phyloP scores from a whole-genome alignment of 345 rosid species.

The Raphanus raphanistrum region DNA sequence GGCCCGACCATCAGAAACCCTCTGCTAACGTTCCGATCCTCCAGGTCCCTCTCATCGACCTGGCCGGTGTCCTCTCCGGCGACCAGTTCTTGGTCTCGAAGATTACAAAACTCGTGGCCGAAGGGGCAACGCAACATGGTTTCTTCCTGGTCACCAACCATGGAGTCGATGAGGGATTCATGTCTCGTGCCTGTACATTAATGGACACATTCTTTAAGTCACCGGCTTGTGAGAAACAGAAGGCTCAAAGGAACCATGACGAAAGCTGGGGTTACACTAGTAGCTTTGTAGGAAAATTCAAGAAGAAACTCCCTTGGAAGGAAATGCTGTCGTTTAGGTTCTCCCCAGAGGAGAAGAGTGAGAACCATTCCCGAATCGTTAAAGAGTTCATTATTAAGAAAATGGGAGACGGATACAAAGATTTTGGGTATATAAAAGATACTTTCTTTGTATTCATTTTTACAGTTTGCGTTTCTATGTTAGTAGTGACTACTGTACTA shows the following conservation, averaged over 20 bases:
- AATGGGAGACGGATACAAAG: background rate
- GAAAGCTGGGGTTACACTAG: slow-evolving; percentile 20
- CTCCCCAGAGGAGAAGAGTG: slow-evolving; percentile 2
- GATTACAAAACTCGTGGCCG: slow-evolving; percentile 1
- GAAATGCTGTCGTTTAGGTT: background rate
- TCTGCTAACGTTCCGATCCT: slow-evolving; percentile 6
- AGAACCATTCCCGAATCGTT: slow-evolving; percentile 1
- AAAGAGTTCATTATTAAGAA: background rate
- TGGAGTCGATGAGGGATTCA: slow-evolving; percentile 12
- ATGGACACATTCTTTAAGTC: slow-evolving; percentile 5
- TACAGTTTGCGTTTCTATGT: background rate
- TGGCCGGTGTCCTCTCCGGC: background rate
- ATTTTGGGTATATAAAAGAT: background rate
- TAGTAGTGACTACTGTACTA: background rate
- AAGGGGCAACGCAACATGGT: slow-evolving; percentile 5
- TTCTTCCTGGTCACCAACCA: slow-evolving; percentile 18
- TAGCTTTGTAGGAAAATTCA: background rate
- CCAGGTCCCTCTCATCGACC: slow-evolving; percentile 8
- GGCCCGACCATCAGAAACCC: slow-evolving; percentile 8
- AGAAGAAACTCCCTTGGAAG: slow-evolving; percentile 6
- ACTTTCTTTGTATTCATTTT: background rate
- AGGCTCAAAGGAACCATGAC: background rate
- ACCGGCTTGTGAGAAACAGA: slow-evolving; percentile 11
- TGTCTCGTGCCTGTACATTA: background rate
- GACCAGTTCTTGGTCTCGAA: slow-evolving; percentile 1